These are phyloP conservation scores for Pittosporum tobira DNA, from an alignment of 129 eudicot genomes.

Conservation along the genomic window DNA sequence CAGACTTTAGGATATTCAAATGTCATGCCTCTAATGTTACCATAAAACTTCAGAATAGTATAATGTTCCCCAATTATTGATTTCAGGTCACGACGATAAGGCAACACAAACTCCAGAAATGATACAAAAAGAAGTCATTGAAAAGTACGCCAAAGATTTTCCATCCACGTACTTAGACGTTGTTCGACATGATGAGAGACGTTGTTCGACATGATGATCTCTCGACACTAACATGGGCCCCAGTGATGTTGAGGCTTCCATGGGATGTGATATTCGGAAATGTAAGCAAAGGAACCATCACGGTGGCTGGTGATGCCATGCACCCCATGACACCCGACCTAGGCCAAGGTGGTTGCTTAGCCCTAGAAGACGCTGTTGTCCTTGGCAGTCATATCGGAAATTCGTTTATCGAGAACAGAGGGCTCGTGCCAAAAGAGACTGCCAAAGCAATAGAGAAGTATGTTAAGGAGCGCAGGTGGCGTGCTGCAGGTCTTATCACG, in stretches of 20 bases:
- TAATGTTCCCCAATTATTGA: too few species aligned
- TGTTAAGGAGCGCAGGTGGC: constrained; percentile 1
- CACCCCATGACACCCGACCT: constrained; percentile 31
- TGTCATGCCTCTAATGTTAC: too few species aligned
- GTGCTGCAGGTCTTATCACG: neutral
- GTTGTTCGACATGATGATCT: constrained; percentile 5
- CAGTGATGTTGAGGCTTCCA: constrained; percentile 8
- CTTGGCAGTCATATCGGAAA: constrained; percentile 10
- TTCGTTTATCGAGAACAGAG: neutral
- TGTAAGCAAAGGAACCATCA: constrained; percentile 10
- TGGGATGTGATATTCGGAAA: constrained; percentile 18
- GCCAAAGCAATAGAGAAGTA: neutral
- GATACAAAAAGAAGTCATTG: too few species aligned
- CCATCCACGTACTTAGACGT: neutral
- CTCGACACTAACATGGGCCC: neutral
- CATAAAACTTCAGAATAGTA: too few species aligned
- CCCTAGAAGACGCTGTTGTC: constrained; percentile 19
- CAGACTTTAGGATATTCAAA: too few species aligned
- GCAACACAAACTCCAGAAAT: too few species aligned
- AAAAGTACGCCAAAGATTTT: neutral
- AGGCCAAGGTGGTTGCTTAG: too few species aligned
- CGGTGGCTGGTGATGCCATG: constrained; percentile 23
- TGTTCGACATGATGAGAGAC: too few species aligned
- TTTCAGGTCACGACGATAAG: too few species aligned
- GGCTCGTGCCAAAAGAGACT: neutral